Evolutionary conservation across 441 rosid species (phyloP), one percentile per base, ranked within the genome.

Genomic region (Adansonia madagascariensis): DNA sequence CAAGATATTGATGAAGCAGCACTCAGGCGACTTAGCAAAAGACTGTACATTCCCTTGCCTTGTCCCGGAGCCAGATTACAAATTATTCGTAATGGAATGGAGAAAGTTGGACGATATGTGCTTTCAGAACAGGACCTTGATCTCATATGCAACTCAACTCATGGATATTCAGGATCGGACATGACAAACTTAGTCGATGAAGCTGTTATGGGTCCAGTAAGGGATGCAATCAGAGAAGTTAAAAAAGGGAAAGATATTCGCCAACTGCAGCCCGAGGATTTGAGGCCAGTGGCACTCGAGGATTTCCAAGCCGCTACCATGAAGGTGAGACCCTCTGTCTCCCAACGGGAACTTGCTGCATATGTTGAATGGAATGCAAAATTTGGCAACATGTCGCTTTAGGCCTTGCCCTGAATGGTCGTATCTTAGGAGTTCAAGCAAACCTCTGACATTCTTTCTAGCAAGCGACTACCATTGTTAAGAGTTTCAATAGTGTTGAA

Each of bases 171-270:
- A 14, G 20, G 68, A 5, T 63, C 68, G 15, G 46, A 63, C 20
- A 31, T 63, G 68, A 15, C 2, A 6, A 63, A 63, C 17, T 35
- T 63, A 6, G 68, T 63, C 5, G 24, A 14, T 4, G 68, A 63
- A 63, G 46, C 68, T 31, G 35, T 63, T 46, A 63, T 63, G 46
- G 68, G 68, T 11, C 68, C 68, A 1, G 6, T 63, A 35, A 63
- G 46, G 46, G 68, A 63, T 6, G 68, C 68, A 1, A 35, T 63
- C 7, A 35, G 17, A 15, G 20, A 14, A 12, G 11, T 5, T 6
- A 4, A 6, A 5, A 27, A 35, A 24, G 47, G 46, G 18, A 63
- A 35, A 15, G 68, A 6, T 15, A 31, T 31, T 31, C 3, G 17
- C 4, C 6, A 27, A 6, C 15, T 61, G 17, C 2, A 11, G 17